A percentile compares a stretch with the other conserved stretches of the same genome.
Conservation (phyloP, 2,329 filamentous ascomycete species). For the Phyllachora maydis region DNA sequence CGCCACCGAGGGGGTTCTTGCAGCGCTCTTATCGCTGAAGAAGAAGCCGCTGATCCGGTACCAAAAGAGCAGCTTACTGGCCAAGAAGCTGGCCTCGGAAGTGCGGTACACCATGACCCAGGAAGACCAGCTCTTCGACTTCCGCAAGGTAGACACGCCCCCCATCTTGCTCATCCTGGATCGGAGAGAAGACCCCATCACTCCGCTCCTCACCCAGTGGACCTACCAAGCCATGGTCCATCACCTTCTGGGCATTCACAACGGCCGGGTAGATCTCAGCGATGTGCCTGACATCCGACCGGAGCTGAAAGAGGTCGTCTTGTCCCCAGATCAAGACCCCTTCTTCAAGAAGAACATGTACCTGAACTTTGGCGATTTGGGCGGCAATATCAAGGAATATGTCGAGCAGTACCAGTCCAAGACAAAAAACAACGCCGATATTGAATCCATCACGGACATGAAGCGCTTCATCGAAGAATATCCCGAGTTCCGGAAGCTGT, state of each 20-base stretch:
- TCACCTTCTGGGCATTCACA: conserved; percentile 80
- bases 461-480: conserved; percentile 99
- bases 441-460: conserved; percentile 96
- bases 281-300: conserved; percentile 67
- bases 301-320: conserved; percentile 80
- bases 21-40: conserved; percentile 71
- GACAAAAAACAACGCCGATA: conserved; percentile 88
- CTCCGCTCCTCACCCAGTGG: conserved; percentile 89
- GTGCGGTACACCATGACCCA: conserved; percentile 85
- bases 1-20: conserved; percentile 71
- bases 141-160: conserved; percentile 82
- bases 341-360: conserved; percentile 99
- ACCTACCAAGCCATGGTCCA: conserved; percentile 99
- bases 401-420: conserved; percentile 96
- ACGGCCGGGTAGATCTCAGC: conserved; percentile 80
- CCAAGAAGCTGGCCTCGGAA: conserved; percentile 86
- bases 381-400: conserved; percentile 93
- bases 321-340: conserved; percentile 91
- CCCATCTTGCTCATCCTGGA: conserved; percentile 84
- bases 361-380: conserved; percentile 87
- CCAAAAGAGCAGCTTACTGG: conserved; percentile 71
- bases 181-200: conserved; percentile 83
- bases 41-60: conserved; percentile 94
- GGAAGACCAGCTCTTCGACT: conserved; percentile 92
- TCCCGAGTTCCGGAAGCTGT: conserved; percentile 90